Conservation (phyloP, 2,329 filamentous ascomycete species). For the Colletotrichum sp. region DNA sequence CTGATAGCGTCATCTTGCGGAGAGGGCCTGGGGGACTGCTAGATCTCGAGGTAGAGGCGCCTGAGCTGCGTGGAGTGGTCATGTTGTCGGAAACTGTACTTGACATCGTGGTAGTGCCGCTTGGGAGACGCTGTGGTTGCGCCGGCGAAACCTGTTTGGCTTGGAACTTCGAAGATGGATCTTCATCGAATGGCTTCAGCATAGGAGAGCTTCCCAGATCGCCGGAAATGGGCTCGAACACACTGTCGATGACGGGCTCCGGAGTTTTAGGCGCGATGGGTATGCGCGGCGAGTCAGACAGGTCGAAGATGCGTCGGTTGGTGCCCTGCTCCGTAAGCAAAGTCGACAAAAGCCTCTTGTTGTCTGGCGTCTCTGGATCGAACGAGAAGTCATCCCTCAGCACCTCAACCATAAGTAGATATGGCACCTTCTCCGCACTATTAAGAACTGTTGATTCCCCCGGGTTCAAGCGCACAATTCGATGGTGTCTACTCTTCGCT, state of each 20-base stretch:
- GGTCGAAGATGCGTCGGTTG: conserved; percentile 68
- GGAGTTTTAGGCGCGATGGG: conserved; percentile 43
- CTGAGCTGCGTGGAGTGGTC: conserved; percentile 72
- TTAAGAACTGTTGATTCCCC: conserved; percentile 86
- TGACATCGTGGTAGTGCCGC: conserved; percentile 65
- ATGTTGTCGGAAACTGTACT: conserved; percentile 62
- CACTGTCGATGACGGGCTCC: conserved; percentile 67
- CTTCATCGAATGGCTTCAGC: conserved; percentile 62
- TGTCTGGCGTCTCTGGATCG: conserved; percentile 75
- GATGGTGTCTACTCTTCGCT: conserved; percentile 78
- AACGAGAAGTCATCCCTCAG: conserved; percentile 84
- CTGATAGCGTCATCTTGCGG: conserved; percentile 66
- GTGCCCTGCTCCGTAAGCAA: conserved; percentile 63
- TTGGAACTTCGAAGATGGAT: conserved; percentile 23
- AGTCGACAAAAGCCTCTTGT: conserved; percentile 66
- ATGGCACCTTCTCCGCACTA: conserved; percentile 86
- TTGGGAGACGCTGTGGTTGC: conserved; percentile 62
- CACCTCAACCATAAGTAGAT: conserved; percentile 84
- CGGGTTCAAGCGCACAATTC: conserved; percentile 83
- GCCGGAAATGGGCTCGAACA: conserved; percentile 82
- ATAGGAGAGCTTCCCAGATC: conserved; percentile 78
- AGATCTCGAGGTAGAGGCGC: conserved; percentile 70
- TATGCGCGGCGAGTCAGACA: conserved; percentile 68
- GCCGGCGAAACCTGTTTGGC: conserved; percentile 32
- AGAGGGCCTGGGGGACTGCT: conserved; percentile 67